Evolutionary conservation across 2,329 filamentous ascomycete species (phyloP), one percentile per base, ranked within the genome.

Genomic region (Alternaria sp.): DNA sequence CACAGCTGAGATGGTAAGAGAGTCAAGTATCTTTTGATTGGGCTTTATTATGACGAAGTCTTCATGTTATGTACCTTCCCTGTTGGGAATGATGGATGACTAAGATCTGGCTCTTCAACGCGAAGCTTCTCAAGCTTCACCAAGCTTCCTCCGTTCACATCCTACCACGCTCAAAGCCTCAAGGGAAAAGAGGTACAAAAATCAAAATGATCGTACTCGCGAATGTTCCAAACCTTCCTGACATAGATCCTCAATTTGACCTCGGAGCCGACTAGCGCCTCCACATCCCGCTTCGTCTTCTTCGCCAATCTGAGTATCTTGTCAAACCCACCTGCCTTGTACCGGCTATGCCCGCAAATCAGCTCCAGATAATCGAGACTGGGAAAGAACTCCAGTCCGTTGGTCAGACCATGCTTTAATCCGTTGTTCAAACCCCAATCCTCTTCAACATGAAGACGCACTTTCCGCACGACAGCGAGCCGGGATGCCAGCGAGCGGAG

Each of bases 71-170:
- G 47, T 49, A 62, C 59, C 59, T 62, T 62, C 59, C 59, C 7
- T 59, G 21, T 43, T 62, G 11, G 59, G 59, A 45, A 17, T 30
- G 25, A 30, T 49, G 9, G 36, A 53, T 59, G 59, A 62, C 59
- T 59, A 59, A 62, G 49, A 52, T 21, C 13, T 40, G 5, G 4
- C 2, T 49, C 11, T 19, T 32, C 25, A 30, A 4, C 5, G 21
- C 17, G 17, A 51, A 51, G 49, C 49, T 5, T 51, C 21, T 3
- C 17, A 12, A 30, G 47, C 17, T 32, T 51, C n/a, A 50, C 26
- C 25, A 50, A 50, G 17, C 26, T 36, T 36, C 9, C 5, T 10
- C 26, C 17, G 15, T 5, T 4, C 11, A n/a, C 3, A 8, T 19
- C 13, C 25, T 28, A n/a, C 13, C 4, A 36, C 32, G 15, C 32